A percentile compares a stretch with the other conserved stretches of the same genome.
Conservation (phyloP, 148 eudicot species). For the Vaccinium corymbosum region DNA sequence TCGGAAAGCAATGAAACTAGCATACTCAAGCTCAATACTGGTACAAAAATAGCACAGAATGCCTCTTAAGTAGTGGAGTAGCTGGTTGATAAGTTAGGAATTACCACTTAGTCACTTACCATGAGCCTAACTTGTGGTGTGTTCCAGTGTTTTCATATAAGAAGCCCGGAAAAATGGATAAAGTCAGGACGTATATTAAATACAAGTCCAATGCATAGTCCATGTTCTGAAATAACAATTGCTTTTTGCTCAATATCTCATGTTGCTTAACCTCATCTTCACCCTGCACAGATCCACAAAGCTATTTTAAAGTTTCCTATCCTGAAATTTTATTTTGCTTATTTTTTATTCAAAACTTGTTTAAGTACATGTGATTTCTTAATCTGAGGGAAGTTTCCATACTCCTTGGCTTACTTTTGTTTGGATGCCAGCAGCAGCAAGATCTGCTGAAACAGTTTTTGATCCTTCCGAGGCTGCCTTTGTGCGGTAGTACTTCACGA, state of each 20-base stretch:
- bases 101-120: constrained; percentile 47
- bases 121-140: constrained; percentile 52
- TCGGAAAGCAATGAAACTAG: background rate
- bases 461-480: constrained; percentile 67
- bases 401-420: constrained; percentile 17
- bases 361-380: background rate
- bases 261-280: constrained; percentile 17
- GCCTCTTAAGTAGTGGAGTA: background rate
- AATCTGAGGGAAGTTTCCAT: background rate
- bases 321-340: background rate
- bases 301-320: background rate
- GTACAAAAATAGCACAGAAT: background rate
- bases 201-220: constrained; percentile 59
- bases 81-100: background rate
- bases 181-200: constrained; percentile 54
- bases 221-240: constrained; percentile 46
- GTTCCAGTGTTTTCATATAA: constrained; percentile 64
- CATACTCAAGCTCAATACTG: background rate
- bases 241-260: constrained; percentile 41
- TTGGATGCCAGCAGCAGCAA: constrained; percentile 52
- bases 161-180: constrained; percentile 81
- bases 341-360: background rate
- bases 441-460: constrained; percentile 52
- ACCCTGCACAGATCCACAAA: constrained; percentile 27
- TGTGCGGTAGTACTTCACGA: constrained; percentile 53